Conservation (phyloP, 1,139 yeast species). For the Hanseniaspora gamundiae region DNA sequence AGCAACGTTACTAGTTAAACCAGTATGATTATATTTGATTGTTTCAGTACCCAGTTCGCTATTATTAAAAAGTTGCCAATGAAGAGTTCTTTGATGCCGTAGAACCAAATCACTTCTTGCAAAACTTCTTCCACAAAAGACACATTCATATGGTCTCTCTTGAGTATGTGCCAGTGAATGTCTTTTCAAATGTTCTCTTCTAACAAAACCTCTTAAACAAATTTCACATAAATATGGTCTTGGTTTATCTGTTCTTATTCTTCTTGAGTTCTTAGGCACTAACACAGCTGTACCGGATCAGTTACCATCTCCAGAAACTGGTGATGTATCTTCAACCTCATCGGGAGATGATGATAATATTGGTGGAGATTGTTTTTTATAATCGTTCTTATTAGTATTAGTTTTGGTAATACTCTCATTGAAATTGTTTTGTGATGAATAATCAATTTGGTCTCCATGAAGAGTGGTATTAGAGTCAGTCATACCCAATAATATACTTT, state of each 20-base stretch:
- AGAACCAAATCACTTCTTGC: slow-evolving; percentile 83
- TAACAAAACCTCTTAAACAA: slow-evolving; percentile 91
- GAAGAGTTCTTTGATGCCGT: slow-evolving; percentile 90
- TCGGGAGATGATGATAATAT: too few species aligned
- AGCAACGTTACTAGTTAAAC: too few species aligned
- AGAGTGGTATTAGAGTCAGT: too few species aligned
- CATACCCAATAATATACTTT: too few species aligned
- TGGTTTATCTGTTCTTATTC: slow-evolving; percentile 80
- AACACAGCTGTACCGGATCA: neutral
- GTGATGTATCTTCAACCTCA: neutral
- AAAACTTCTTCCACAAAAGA: slow-evolving; percentile 91
- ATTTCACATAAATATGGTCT: slow-evolving; percentile 82
- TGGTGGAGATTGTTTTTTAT: neutral
- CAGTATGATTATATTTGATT: too few species aligned
- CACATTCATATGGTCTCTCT: slow-evolving; percentile 94
- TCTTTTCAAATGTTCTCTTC: slow-evolving; percentile 85
- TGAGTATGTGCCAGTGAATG: slow-evolving; percentile 94
- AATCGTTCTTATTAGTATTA: neutral
- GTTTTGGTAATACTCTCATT: neutral
- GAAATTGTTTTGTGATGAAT: neutral
- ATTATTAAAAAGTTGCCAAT: slow-evolving; percentile 27
- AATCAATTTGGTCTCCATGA: too few species aligned
- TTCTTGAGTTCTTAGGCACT: slow-evolving; percentile 70
- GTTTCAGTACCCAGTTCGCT: too few species aligned
- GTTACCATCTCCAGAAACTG: neutral